phyloP scores from a whole-genome alignment of 2,329 filamentous ascomycete species.

The Fusarium albidum region DNA sequence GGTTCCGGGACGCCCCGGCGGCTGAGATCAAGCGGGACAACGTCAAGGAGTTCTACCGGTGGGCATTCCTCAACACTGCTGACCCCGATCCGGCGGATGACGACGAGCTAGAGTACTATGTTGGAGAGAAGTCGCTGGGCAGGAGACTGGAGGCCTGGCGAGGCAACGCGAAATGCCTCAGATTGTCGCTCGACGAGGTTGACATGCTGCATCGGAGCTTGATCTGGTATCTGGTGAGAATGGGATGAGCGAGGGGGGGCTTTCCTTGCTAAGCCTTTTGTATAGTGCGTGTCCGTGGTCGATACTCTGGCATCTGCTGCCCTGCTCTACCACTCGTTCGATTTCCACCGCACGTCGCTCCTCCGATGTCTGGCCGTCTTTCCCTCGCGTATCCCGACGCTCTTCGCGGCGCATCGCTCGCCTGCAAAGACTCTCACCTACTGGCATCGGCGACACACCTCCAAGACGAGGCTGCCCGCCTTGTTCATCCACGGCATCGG shows the following conservation, averaged over 20 bases:
- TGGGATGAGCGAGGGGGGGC: not conserved
- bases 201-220: slow-evolving; percentile 63
- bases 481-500: slow-evolving; percentile 72
- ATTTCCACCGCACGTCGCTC: slow-evolving; percentile 52
- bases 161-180: slow-evolving; percentile 60
- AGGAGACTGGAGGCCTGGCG: slow-evolving; percentile 58
- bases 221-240: slow-evolving; percentile 63
- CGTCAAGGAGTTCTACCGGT: slow-evolving; percentile 67
- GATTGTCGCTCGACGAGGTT: slow-evolving; percentile 66
- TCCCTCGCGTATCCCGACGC: slow-evolving; percentile 59
- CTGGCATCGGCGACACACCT: slow-evolving; percentile 68
- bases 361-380: slow-evolving; percentile 55
- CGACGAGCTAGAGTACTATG: slow-evolving; percentile 64
- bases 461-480: slow-evolving; percentile 62
- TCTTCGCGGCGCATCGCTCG: slow-evolving; percentile 55
- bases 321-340: slow-evolving; percentile 54
- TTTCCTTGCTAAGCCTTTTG: slow-evolving; percentile 12
- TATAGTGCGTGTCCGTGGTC: slow-evolving; percentile 55
- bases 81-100: slow-evolving; percentile 53
- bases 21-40: slow-evolving; percentile 66
- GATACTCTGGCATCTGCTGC: slow-evolving; percentile 48
- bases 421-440: slow-evolving; percentile 60
- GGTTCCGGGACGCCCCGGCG: slow-evolving; percentile 63
- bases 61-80: slow-evolving; percentile 64
- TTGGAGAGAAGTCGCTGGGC: slow-evolving; percentile 56